phyloP scores from a whole-genome alignment of 352 stramenopile species.

The Phytopythium sindhum region DNA sequence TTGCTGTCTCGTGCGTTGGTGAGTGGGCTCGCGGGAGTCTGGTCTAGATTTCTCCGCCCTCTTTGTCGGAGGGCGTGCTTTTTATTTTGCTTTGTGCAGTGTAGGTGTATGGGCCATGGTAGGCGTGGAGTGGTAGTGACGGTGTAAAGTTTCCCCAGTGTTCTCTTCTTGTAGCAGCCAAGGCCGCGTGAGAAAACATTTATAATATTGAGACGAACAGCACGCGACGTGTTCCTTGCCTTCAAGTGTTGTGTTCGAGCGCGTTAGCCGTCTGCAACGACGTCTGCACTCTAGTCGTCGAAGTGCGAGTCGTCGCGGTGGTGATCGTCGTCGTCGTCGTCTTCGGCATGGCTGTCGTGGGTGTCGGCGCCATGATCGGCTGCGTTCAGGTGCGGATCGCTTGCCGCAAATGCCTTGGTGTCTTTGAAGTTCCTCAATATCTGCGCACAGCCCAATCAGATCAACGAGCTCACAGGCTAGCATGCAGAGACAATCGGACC shows the following conservation, averaged over 20 bases:
- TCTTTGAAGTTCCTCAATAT: constrained; percentile 64
- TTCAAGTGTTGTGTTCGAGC: background rate
- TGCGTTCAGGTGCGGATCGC: background rate
- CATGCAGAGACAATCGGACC: constrained; percentile 2
- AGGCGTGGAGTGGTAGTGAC: constrained; percentile 2
- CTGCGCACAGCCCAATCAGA: constrained; percentile 21
- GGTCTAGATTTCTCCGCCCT: background rate
- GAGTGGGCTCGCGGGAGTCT: background rate
- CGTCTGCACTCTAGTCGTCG: background rate
- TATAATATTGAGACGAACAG: constrained; percentile 7
- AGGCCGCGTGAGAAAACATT: constrained; percentile 1
- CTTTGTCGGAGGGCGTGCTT: background rate
- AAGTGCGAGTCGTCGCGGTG: constrained; percentile 8
- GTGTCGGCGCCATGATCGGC: background rate
- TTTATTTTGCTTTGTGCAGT: constrained; percentile 7
- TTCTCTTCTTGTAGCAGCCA: constrained; percentile 1
- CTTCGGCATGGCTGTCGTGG: constrained; percentile 7
- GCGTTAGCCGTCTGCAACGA: background rate
- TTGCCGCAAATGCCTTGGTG: constrained; percentile 28
- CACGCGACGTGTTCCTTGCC: background rate
- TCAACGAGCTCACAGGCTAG: background rate
- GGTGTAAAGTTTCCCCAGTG: constrained; percentile 1
- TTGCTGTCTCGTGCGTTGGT: background rate
- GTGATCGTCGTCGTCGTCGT: constrained; percentile 5
- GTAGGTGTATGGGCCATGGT: constrained; percentile 4